These are phyloP conservation scores for Myxozyma neotropica DNA, from an alignment of 805 yeast species.

Conservation along the genomic window DNA sequence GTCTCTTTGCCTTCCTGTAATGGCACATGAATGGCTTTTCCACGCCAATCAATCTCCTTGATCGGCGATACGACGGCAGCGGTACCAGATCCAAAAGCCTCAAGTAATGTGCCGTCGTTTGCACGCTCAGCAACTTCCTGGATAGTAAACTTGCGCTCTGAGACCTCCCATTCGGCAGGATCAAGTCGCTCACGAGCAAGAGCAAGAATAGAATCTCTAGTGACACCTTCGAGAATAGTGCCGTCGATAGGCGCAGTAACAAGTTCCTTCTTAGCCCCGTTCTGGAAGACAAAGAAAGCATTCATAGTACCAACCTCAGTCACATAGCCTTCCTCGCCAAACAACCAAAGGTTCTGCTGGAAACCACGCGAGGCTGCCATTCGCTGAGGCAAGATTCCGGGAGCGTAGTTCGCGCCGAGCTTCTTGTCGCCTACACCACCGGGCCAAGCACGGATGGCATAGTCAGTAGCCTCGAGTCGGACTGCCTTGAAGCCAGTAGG, in stretches of 20 bases:
- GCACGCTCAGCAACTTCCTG: slow-evolving; percentile 78
- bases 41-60: slow-evolving; percentile 80
- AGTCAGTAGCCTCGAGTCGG: slow-evolving; percentile 88
- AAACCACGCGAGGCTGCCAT: slow-evolving; percentile 90
- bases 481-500: slow-evolving; percentile 96
- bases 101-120: slow-evolving; percentile 77
- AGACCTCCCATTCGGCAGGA: slow-evolving; percentile 75
- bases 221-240: slow-evolving; percentile 94
- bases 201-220: slow-evolving; percentile 82
- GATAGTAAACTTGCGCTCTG: slow-evolving; percentile 83
- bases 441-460: slow-evolving; percentile 99
- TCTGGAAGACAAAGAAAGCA: slow-evolving; percentile 80
- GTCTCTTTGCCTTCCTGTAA: slow-evolving; percentile 74
- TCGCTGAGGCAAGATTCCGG: slow-evolving; percentile 86
- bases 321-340: slow-evolving; percentile 81
- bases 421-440: slow-evolving; percentile 97
- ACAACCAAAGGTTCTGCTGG: slow-evolving; percentile 95
- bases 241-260: slow-evolving; percentile 98
- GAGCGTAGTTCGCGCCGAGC: slow-evolving; percentile 97
- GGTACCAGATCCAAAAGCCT: slow-evolving; percentile 96
- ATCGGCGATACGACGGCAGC: slow-evolving; percentile 97
- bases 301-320: slow-evolving; percentile 99
- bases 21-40: slow-evolving; percentile 74
- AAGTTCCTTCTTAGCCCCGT: slow-evolving; percentile 83
- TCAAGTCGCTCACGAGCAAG: slow-evolving; percentile 77